Evolutionary conservation across 2,329 filamentous ascomycete genomes (phyloP).

Genomic region (Claviceps capensis): DNA sequence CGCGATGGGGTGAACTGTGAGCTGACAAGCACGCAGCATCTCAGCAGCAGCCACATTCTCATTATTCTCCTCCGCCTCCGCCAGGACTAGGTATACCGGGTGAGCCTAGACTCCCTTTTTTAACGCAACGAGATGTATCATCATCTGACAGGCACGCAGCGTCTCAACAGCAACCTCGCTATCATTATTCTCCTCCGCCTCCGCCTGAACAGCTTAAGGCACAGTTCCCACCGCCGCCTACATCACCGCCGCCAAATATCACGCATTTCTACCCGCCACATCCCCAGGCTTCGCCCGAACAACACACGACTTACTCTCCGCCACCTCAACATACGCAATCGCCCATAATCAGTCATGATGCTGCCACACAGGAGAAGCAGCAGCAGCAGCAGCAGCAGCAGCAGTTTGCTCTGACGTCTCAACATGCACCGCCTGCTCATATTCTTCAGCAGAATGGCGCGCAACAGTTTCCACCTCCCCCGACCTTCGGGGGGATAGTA

Average conservation of each 20-base stretch:
- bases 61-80: neutral
- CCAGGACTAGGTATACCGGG: slow-evolving; percentile 4
- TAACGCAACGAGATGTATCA: no score
- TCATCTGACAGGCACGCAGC: neutral
- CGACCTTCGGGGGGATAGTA: neutral
- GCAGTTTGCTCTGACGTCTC: no score
- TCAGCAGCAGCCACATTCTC: slow-evolving; percentile 10
- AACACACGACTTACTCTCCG: slow-evolving; percentile 15
- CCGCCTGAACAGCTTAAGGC: slow-evolving; percentile 17
- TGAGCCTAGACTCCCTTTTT: no score
- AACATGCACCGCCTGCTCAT: neutral
- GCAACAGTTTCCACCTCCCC: slow-evolving; percentile 10
- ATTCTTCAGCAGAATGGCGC: slow-evolving; percentile 8
- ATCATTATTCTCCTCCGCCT: neutral
- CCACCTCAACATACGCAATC: slow-evolving; percentile 13
- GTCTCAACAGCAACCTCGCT: slow-evolving; percentile 11
- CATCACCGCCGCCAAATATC: slow-evolving; percentile 31
- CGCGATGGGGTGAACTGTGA: neutral
- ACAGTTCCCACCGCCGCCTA: slow-evolving; percentile 32
- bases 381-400: slow-evolving; percentile 7
- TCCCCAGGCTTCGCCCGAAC: slow-evolving; percentile 6
- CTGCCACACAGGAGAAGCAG: slow-evolving; percentile 9
- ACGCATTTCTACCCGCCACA: slow-evolving; percentile 29
- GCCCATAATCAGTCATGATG: slow-evolving; percentile 5
- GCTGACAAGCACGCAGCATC: slow-evolving; percentile 5